phyloP scores from a whole-genome alignment of 805 yeast species.

The Saturnispora ahearnii region DNA sequence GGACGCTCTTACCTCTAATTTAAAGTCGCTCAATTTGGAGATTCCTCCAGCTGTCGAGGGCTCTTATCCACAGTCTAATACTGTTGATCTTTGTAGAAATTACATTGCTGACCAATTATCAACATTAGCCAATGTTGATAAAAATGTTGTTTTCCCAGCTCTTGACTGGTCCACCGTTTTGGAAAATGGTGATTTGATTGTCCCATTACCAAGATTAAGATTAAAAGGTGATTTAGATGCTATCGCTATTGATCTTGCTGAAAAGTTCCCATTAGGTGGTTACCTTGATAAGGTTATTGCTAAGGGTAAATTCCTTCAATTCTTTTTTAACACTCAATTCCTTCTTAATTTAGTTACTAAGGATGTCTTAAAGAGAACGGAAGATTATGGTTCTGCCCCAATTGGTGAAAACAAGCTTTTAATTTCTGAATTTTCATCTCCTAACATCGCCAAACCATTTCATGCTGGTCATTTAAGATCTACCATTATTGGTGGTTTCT shows the following conservation, averaged over 20 bases:
- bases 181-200: constrained; percentile 87
- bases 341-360: constrained; percentile 62
- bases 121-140: constrained; percentile 62
- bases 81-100: constrained; percentile 82
- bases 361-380: constrained; percentile 52
- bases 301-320: constrained; percentile 87
- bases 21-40: constrained; percentile 21
- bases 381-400: constrained; percentile 65
- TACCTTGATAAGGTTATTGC: constrained; percentile 65
- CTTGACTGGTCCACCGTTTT: constrained; percentile 79
- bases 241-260: constrained; percentile 70
- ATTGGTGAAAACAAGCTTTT: constrained; percentile 64
- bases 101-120: constrained; percentile 76
- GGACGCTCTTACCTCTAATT: constrained; percentile 18
- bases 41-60: constrained; percentile 41
- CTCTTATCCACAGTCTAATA: constrained; percentile 69
- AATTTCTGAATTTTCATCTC: constrained; percentile 88
- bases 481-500: constrained; percentile 94
- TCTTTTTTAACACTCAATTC: constrained; percentile 62
- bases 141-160: constrained; percentile 65
- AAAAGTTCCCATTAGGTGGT: constrained; percentile 62
- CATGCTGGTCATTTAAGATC: constrained; percentile 99
- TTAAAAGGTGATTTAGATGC: constrained; percentile 78
- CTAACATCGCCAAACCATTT: constrained; percentile 98
- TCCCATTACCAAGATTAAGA: constrained; percentile 86